Evolutionary conservation across 768 basidiomycete genomes (phyloP).

Genomic region (Psilocybe cubensis): DNA sequence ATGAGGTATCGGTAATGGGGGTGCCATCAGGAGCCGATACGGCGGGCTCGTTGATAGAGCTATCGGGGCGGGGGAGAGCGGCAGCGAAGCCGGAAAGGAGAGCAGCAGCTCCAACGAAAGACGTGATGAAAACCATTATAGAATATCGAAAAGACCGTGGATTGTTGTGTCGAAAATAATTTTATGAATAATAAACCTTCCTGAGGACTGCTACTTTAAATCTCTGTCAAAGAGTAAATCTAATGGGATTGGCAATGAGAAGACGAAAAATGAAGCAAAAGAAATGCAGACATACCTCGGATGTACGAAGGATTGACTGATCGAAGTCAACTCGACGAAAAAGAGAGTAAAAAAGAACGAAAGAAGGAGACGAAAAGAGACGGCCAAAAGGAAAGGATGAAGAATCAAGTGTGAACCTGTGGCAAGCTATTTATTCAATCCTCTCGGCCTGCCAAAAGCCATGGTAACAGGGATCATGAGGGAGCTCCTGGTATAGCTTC

Average conservation of each 20-base stretch:
- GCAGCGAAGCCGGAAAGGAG: slow-evolving; percentile 54
- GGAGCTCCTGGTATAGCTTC: slow-evolving; percentile 1
- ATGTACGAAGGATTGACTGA: slow-evolving; percentile 56
- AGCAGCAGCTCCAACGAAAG: slow-evolving; percentile 56
- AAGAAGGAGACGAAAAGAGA: slow-evolving; percentile 34
- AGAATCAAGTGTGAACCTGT: slow-evolving; percentile 11
- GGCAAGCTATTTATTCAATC: slow-evolving; percentile 26
- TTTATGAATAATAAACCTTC: slow-evolving; percentile 52
- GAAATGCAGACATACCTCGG: slow-evolving; percentile 44
- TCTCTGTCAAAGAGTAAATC: slow-evolving; percentile 79
- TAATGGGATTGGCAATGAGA: slow-evolving; percentile 26
- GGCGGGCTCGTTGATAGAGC: slow-evolving; percentile 38
- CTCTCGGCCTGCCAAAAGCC: slow-evolving; percentile 25
- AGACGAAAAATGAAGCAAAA: slow-evolving; percentile 1
- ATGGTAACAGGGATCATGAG: slow-evolving; percentile 39
- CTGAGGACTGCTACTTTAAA: slow-evolving; percentile 56
- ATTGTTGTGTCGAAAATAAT: slow-evolving; percentile 40
- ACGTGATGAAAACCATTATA: slow-evolving; percentile 66
- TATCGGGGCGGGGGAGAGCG: slow-evolving; percentile 51
- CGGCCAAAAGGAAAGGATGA: slow-evolving; percentile 39
- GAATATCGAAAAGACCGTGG: slow-evolving; percentile 47
- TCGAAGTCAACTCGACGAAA: slow-evolving; percentile 72
- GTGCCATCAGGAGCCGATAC: slow-evolving; percentile 54
- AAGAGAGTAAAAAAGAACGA: slow-evolving; percentile 44
- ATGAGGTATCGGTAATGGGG: slow-evolving; percentile 42